These are phyloP conservation scores for Tulasnella sp. DNA, from an alignment of 768 basidiomycete species.

Conservation along the genomic window DNA sequence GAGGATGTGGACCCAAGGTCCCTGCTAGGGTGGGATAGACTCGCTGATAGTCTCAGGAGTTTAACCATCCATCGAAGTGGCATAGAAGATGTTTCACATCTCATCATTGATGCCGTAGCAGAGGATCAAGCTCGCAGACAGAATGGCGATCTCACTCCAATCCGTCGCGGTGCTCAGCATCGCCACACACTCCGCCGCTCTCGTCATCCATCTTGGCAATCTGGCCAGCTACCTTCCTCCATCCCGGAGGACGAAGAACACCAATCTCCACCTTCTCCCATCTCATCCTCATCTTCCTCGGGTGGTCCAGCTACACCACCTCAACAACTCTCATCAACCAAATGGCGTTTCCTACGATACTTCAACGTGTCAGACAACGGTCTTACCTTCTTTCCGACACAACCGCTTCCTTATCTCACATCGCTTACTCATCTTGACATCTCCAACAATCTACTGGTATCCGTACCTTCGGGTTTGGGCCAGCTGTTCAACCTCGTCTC, in stretches of 20 bases:
- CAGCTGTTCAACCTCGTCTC: conserved; percentile 65
- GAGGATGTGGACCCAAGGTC: conserved; percentile 71
- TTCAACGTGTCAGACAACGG: conserved; percentile 69
- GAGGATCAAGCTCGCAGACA: conserved; percentile 58
- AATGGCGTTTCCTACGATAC: conserved; percentile 65
- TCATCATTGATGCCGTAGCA: conserved; percentile 64
- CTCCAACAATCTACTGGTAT: conserved; percentile 80
- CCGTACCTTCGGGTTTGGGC: conserved; percentile 67
- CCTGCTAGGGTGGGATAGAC: conserved; percentile 69
- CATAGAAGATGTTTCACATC: conserved; percentile 62
- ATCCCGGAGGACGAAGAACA: conserved; percentile 20
- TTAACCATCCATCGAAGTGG: conserved; percentile 70
- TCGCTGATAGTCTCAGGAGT: conserved; percentile 55
- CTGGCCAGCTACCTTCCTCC: background rate
- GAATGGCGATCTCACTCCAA: conserved; percentile 5
- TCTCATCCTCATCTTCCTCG: background rate
- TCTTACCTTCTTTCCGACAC: conserved; percentile 64
- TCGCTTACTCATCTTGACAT: conserved; percentile 75
- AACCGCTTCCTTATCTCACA: conserved; percentile 50
- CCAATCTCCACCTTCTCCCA: conserved; percentile 23
- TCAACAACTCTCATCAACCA: conserved; percentile 42
- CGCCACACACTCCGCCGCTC: no score
- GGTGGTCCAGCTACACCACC: background rate
- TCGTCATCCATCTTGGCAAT: conserved; percentile 13
- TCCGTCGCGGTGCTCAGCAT: conserved; percentile 3